A percentile compares a stretch with the other conserved stretches of the same genome.
Evolutionary conservation across 2,329 filamentous ascomycete species (phyloP).

Genomic region (Sclerotinia nivalis): DNA sequence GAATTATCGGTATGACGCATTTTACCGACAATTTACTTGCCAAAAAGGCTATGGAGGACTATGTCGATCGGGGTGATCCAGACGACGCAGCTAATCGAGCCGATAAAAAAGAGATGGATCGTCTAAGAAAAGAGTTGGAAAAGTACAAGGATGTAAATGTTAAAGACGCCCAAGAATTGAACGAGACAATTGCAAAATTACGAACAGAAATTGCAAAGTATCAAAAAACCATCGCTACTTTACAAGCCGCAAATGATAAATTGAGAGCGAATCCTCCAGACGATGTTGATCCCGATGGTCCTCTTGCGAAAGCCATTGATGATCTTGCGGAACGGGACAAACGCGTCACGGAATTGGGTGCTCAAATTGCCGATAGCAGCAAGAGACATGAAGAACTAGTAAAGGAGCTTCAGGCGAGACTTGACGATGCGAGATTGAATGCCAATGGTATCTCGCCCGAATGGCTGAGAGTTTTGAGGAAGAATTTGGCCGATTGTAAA

Average conservation of each 20-base stretch:
- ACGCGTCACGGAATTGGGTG: background rate
- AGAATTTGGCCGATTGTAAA: background rate
- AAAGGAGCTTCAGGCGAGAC: background rate
- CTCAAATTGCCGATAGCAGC: background rate
- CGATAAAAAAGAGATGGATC: background rate
- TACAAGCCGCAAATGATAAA: background rate
- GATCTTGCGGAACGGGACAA: background rate
- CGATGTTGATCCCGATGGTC: background rate
- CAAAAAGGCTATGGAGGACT: background rate
- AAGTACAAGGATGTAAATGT: background rate
- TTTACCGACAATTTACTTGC: background rate
- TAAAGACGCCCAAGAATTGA: background rate
- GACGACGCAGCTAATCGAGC: background rate
- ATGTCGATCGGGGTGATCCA: background rate
- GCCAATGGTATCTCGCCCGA: constrained; percentile 13
- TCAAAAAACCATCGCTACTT: background rate
- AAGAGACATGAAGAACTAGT: background rate
- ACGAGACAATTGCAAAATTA: background rate
- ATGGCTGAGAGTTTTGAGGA: background rate
- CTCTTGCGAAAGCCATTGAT: background rate
- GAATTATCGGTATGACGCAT: constrained; percentile 2
- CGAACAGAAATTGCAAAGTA: background rate
- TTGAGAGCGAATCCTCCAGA: background rate
- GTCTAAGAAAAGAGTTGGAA: background rate
- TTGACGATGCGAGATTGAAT: constrained; percentile 8